Base-by-base conservation (phyloP, 129 eudicot genomes). In the Dittrichia graveolens region DNA sequence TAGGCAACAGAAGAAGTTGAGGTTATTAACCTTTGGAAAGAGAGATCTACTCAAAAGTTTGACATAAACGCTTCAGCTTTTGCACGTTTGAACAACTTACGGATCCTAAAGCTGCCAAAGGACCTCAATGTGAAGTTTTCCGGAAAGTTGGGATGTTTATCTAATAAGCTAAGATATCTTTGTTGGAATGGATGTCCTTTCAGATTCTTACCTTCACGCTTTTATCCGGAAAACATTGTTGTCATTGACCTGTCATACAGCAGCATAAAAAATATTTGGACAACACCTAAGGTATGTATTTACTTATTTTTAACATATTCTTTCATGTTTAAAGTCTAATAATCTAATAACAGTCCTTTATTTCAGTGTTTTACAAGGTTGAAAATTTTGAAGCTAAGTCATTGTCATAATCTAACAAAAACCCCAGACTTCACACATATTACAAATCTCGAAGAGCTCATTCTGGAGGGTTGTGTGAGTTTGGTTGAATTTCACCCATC, bases 181-280 rank as follows among this genome's bases (percentile, higher is more conserved):
- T 3, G 34, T 45, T 67, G 72, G 72, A 16, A 47, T 24, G 72
- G 58, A 34, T 47, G 40, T 5, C 72, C 58, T 67, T 47, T 67
- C 14, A 67, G 13, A 58, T 67, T 67, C 45, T 53, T 69, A 3
- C 77, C 77, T 59, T 34, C 77, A 59, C 4, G 7, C n/a, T 72
- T 72, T 45, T 72, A 72, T 72, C 76, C 76, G 24, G 35, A 45
- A 58, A 44, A 44, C 47, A 72, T 72, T 72, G 77, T 72, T 14
- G 59, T 47, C 48, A 59, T 72, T 18, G 68, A 72, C 69, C 5
- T 72, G 39, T 72, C 77, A n/a, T 72, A 72, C 12, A 59, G 77
- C 77, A 41, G 14, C 58, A 31, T 72, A 11, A 50, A 45, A 59
- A 62, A 37, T 45, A 12, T 72, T 34, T 59, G 77, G 77, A 59